Conservation (phyloP, 441 rosid genomes). For the Brassica balearica region DNA sequence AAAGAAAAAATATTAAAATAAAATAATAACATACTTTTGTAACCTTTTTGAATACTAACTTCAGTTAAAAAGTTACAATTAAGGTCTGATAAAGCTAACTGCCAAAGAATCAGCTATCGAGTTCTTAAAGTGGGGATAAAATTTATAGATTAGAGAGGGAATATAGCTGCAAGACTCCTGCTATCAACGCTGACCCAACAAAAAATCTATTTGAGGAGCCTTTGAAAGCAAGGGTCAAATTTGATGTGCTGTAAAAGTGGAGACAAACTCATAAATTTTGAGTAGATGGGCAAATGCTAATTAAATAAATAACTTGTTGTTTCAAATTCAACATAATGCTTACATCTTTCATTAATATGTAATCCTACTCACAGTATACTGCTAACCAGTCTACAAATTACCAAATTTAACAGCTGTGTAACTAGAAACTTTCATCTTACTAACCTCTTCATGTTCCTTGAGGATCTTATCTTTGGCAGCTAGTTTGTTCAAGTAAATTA, state of each 20-base stretch:
- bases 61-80: too few species aligned
- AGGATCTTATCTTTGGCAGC: background rate
- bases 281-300: background rate
- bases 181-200: too few species aligned
- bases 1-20: too few species aligned
- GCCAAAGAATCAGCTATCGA: background rate
- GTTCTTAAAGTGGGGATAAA: background rate
- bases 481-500: background rate
- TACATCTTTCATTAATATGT: background rate
- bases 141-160: too few species aligned
- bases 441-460: background rate
- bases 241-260: too few species aligned
- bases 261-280: background rate
- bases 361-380: background rate
- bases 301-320: background rate
- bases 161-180: too few species aligned
- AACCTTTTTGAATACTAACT: background rate
- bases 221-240: too few species aligned
- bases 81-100: background rate
- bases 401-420: too few species aligned
- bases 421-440: too few species aligned
- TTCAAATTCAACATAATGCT: background rate
- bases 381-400: background rate
- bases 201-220: too few species aligned
- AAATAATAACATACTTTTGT: background rate